Evolutionary conservation across 2,329 filamentous ascomycete species (phyloP), one percentile per base, ranked within the genome.

Genomic region (Verticillium albo-atrum): DNA sequence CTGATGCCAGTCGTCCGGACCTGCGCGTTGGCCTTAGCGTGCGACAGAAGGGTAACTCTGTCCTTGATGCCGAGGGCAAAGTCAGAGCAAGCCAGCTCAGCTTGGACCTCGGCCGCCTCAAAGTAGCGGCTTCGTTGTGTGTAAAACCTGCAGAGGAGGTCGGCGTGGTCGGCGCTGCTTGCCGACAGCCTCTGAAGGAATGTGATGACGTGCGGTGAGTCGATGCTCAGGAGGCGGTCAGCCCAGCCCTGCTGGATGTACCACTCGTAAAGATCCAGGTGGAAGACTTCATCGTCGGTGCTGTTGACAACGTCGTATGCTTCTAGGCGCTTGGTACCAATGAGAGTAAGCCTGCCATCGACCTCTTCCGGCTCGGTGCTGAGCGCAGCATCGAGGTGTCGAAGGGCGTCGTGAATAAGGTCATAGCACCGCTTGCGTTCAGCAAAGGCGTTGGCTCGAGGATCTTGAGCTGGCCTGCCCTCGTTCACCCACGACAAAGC

Each of bases 211-310:
- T 92, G 93, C 0, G 89, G 85, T 5, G 93, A 96, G 60, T 93
- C 85, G 56, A 95, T 92, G 35, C 89, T 87, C 34, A 99, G 84
- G 28, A 99, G 83, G 15, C 92, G 89, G 63, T 97, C 92, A 10
- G 86, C 89, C 87, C 91, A 93, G 20, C 90, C 89, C 71, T 93
- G 88, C 58, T 83, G 77, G 65, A 98, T 87, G 74, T 99, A 99
- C 94, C 95, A 99, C 68, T 97, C 93, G 71, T 97, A 99, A n/a
- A 99, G 82, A 68, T 91, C 92, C 62, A 91, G 96, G 72, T 98
- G 89, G 78, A 99, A 99, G 4, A 97, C 90, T 69, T 97, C 91
- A 66, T 99, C 95, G 15, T 89, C 84, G 0, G 94, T 96, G 60
- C 84, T 85, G 70, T 96, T 91, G 67, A 99, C 92, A 2, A 97